Conservation (phyloP, 176 grass and related monocot genomes). For the Leersia perrieri region DNA sequence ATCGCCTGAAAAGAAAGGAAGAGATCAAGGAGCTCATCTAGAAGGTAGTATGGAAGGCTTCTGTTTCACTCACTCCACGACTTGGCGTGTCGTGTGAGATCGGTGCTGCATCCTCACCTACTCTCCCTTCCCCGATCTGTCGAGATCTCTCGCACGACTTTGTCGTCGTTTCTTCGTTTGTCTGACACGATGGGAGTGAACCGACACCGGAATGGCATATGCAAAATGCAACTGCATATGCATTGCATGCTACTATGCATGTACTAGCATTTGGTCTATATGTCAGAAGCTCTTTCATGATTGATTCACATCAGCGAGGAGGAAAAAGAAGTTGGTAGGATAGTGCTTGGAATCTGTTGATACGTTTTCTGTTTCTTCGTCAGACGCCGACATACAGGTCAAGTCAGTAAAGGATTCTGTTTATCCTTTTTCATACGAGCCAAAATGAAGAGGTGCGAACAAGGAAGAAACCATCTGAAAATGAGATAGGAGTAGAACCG, state of each 20-base stretch:
- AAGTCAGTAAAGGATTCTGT: neutral
- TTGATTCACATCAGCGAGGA: neutral
- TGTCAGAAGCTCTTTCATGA: neutral
- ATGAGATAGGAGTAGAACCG: neutral
- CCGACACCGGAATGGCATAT: neutral
- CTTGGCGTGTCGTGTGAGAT: neutral
- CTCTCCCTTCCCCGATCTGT: neutral
- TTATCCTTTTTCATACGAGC: neutral
- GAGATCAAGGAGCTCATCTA: neutral
- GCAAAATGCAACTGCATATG: neutral
- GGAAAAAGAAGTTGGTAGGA: neutral
- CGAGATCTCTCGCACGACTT: constrained; percentile 18
- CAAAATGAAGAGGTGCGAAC: neutral
- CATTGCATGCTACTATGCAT: neutral
- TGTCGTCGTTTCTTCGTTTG: neutral
- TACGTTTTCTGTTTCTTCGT: neutral
- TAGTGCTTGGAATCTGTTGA: neutral
- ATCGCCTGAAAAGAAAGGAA: neutral
- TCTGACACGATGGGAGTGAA: neutral
- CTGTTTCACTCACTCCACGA: neutral
- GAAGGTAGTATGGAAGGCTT: neutral
- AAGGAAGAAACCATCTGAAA: neutral
- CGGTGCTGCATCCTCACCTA: constrained; percentile 3
- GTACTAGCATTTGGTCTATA: neutral
- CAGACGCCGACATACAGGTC: neutral